These are phyloP conservation scores for Talaromyces trachyspermus DNA, from an alignment of 495 filamentous ascomycete genomes.

Conservation along the genomic window DNA sequence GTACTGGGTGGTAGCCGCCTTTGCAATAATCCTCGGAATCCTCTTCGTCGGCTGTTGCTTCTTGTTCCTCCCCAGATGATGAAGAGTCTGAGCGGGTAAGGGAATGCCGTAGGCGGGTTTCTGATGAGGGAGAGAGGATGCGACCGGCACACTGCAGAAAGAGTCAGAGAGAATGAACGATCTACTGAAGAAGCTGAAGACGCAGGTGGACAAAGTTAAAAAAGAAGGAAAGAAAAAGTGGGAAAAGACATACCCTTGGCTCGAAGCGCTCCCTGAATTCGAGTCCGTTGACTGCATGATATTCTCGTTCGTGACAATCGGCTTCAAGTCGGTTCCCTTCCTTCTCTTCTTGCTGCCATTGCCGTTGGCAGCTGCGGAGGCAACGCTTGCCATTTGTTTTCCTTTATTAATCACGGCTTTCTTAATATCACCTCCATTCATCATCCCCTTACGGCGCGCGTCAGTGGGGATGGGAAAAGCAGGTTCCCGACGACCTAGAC, in stretches of 20 bases:
- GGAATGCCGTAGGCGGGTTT: constrained; percentile 38
- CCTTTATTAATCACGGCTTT: constrained; percentile 72
- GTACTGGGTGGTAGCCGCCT: constrained; percentile 93
- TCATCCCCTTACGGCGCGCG: constrained; percentile 28
- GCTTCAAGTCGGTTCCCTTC: constrained; percentile 78
- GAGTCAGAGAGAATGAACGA: too few species aligned
- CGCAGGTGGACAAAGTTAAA: too few species aligned
- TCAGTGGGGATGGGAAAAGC: too few species aligned
- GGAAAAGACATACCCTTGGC: constrained; percentile 43
- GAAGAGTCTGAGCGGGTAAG: constrained; percentile 74
- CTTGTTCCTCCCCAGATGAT: constrained; percentile 73
- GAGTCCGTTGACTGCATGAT: constrained; percentile 32
- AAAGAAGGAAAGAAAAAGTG: constrained; percentile 21
- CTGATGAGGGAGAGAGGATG: constrained; percentile 39
- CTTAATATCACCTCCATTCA: constrained; percentile 71
- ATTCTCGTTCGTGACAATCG: constrained; percentile 79
- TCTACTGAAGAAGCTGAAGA: too few species aligned
- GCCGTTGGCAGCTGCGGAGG: constrained; percentile 54
- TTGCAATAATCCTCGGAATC: constrained; percentile 99
- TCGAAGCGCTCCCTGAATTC: constrained; percentile 31
- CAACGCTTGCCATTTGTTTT: constrained; percentile 61
- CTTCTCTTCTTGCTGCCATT: constrained; percentile 73
- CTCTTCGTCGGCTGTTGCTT: constrained; percentile 95
- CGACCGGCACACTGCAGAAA: constrained; percentile 25
- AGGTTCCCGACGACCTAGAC: too few species aligned